Conservation (phyloP, 1,139 yeast genomes). For the Kurtzmaniella quercitrusa region DNA sequence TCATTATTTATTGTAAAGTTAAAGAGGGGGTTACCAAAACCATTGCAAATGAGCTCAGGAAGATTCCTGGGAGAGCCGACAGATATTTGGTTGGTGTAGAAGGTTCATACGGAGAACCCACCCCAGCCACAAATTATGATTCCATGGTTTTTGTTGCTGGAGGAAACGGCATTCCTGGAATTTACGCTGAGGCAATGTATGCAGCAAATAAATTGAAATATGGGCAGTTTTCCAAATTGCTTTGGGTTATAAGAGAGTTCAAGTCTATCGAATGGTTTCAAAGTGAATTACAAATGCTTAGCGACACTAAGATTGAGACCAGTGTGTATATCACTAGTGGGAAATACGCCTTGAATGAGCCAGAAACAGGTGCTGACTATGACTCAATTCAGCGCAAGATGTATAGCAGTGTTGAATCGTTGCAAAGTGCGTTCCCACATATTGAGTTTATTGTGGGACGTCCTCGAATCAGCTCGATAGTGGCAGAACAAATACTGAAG, state of each 20-base stretch:
- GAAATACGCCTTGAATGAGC: background rate
- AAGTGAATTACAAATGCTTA: slow-evolving; percentile 39
- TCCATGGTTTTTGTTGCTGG: slow-evolving; percentile 34
- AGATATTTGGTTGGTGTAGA: slow-evolving; percentile 28
- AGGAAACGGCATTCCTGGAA: slow-evolving; percentile 45
- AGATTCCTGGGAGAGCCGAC: slow-evolving; percentile 20
- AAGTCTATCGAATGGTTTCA: slow-evolving; percentile 47
- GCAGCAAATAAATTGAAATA: slow-evolving; percentile 12
- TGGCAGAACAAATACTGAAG: slow-evolving; percentile 22
- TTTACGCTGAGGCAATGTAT: slow-evolving; percentile 19
- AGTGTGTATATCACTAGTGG: slow-evolving; percentile 44
- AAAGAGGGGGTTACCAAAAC: slow-evolving; percentile 32
- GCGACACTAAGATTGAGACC: slow-evolving; percentile 25
- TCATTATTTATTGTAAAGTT: slow-evolving; percentile 25
- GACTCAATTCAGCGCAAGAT: slow-evolving; percentile 8
- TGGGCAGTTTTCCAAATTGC: slow-evolving; percentile 11
- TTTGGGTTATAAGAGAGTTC: slow-evolving; percentile 50
- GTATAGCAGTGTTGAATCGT: slow-evolving; percentile 9
- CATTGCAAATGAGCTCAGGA: slow-evolving; percentile 21
- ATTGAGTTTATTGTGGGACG: slow-evolving; percentile 29
- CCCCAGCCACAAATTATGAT: slow-evolving; percentile 23
- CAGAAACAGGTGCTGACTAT: background rate
- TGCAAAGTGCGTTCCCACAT: slow-evolving; percentile 22
- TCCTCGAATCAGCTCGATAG: slow-evolving; percentile 26
- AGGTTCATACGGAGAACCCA: slow-evolving; percentile 35